Evolutionary conservation across 2,329 filamentous ascomycete genomes (phyloP), one percentile per base, ranked within the genome.

Genomic region (Fusarium zealandicum): DNA sequence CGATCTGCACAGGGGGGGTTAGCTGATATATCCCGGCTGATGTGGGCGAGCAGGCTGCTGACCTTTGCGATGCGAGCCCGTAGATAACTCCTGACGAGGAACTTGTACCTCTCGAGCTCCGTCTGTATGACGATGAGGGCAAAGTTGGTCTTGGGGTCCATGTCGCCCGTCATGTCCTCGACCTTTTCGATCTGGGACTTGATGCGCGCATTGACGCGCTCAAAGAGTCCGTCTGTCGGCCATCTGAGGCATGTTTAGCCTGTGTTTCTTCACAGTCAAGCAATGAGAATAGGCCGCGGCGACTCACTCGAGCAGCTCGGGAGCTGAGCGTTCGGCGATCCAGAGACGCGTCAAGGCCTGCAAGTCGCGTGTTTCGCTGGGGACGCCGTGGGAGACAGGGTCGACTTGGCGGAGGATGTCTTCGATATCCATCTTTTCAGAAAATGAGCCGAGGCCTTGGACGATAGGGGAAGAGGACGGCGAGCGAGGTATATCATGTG

Each of bases 91-190:
- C 95, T 83, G 14, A 98, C 84, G 17, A 99, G 81, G 70, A 92
- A 99, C 76, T 96, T 96, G 76, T 90, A 96, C 38, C 95, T 83
- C 73, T 97, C 93, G 48, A 99, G 84, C 76, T 99, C 95, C 6
- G 96, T 98, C 78, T 99, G 95, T 48, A 97, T 87, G 58, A 99
- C 89, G 41, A 97, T 96, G 69, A 98, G 87, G 57, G 87, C 86
- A 73, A 99, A 96, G 72, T 96, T 98, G 61, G 90, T 88, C 73
- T 90, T 92, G 39, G 93, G 90, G 69, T 96, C 92, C 85, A 93
- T 89, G 69, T 90, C 87, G 58, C 89, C 90, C 11, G 90, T 93
- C 81, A 93, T 84, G 54, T 88, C 84, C 76, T 90, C 88, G 59
- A 91, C 85, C 64, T 80, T 82, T 73, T 87, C 83, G 68, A 90